Evolutionary conservation across 2,329 filamentous ascomycete species (phyloP).

Genomic region (Aspergillus caelatus): DNA sequence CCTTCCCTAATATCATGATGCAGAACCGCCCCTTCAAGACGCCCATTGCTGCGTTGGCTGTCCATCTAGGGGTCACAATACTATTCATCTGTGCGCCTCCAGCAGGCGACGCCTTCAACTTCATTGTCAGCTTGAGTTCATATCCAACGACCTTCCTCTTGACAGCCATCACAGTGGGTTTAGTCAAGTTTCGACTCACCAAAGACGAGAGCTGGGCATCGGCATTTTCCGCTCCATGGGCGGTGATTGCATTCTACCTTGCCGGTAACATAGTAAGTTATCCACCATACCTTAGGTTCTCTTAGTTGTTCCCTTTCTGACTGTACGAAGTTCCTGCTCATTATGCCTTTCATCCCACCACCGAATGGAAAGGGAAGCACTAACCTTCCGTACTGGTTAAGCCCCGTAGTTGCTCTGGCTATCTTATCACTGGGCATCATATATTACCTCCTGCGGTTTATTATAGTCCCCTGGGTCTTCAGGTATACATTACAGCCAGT

Average conservation of each 20-base stretch:
- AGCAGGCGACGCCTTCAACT: conserved; percentile 26
- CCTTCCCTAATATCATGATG: conserved; percentile 26
- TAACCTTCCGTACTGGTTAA: conserved; percentile 23
- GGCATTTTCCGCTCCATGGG: conserved; percentile 21
- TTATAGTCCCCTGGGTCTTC: conserved; percentile 19
- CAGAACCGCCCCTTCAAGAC: conserved; percentile 27
- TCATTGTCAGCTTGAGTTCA: conserved; percentile 24
- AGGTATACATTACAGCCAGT: conserved; percentile 15
- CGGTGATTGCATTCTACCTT: conserved; percentile 21
- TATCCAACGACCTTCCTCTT: conserved; percentile 23
- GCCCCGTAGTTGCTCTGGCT: conserved; percentile 20
- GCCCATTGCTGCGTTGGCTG: conserved; percentile 17
- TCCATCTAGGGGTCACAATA: conserved; percentile 24
- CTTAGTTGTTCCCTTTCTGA: not conserved
- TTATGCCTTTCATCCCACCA: conserved; percentile 26
- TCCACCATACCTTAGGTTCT: not conserved
- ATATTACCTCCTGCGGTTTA: conserved; percentile 19
- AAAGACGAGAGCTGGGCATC: conserved; percentile 15
- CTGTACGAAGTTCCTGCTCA: conserved; percentile 18
- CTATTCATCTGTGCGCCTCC: conserved; percentile 29
- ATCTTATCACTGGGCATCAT: conserved; percentile 20
- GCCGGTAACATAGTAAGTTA: conserved; percentile 20
- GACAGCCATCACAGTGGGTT: conserved; percentile 20
- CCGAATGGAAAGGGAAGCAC: conserved; percentile 12
- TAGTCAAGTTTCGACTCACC: conserved; percentile 20